phyloP scores from a whole-genome alignment of 257 asterid genomes.

The Jaltomata sinuosa region DNA sequence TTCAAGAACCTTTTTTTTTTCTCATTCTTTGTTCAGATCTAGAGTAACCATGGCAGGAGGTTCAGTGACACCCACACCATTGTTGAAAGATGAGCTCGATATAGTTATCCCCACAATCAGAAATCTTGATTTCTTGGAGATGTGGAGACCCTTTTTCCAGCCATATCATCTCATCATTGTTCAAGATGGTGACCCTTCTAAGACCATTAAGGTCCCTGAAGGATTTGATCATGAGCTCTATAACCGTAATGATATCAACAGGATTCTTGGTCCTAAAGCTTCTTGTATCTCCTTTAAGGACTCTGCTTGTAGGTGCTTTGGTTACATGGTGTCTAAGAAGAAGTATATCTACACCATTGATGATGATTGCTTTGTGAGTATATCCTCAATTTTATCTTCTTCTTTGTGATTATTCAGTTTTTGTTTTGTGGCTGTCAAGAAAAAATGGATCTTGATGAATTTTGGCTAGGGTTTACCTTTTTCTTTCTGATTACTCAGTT shows the following conservation, averaged over 20 bases:
- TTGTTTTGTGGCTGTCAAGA: background rate
- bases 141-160: conserved; percentile 9
- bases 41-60: background rate
- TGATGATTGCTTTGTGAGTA: conserved; percentile 12
- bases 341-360: conserved; percentile 11
- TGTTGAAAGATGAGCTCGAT: conserved; percentile 11
- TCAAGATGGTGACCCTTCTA: conserved; percentile 16
- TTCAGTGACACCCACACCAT: background rate
- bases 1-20: background rate
- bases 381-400: background rate
- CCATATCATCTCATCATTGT: conserved; percentile 8
- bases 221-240: conserved; percentile 12
- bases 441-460: conserved; percentile 4
- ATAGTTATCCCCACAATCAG: conserved; percentile 9
- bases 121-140: conserved; percentile 11
- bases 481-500: background rate
- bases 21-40: background rate
- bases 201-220: conserved; percentile 1
- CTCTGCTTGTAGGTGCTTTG: conserved; percentile 19
- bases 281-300: conserved; percentile 8
- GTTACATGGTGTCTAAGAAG: conserved; percentile 15
- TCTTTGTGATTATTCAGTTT: background rate
- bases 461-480: background rate
- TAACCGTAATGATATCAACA: conserved; percentile 10
- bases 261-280: conserved; percentile 12